Evolutionary conservation across 345 rosid genomes (phyloP), one percentile per base, ranked within the genome.

Genomic region (Conringia planisiliqua): DNA sequence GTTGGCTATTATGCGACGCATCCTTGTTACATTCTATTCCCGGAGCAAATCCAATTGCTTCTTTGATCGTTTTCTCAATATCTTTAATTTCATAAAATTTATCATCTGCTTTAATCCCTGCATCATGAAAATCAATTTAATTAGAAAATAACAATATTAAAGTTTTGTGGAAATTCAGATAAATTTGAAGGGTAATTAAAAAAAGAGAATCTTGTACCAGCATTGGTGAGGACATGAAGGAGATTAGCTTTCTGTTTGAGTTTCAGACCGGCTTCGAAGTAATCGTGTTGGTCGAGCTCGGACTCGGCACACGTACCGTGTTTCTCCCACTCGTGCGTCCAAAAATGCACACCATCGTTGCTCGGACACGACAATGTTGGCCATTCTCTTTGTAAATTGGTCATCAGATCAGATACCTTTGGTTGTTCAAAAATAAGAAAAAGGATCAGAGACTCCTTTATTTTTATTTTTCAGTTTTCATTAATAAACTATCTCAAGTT

Each of bases 311-410:
- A 94, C 6, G 96, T 91, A 4, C 97, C 98, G 6, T 94, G 97
- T 76, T 94, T 94, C 17, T 32, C 76, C 98, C 97, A 94, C 65
- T 93, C 97, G 43, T 93, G 97, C n/a, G 91, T 77, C 98, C 98
- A 93, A 69, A 93, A 91, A 71, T 72, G 72, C 4, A 55, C 39
- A 18, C 96, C 96, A 48, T 86, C 86, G 69, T 82, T 83, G 79
- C 88, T 91, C 0, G 98, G 96, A 74, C 98, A 93, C 9, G 97
- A 55, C 55, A 93, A 73, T 0, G 98, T 80, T 54, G 98, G 96
- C 97, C 98, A 93, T 30, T 71, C 72, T 70, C 80, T 85, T 63
- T 84, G 80, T 81, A 91, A 6, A 13, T 66, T 73, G 63, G 75
- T 80, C 26, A 62, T 64, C 68, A 93, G 74, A 51, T 87, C 92